Evolutionary conservation across 192 early-diverging fungal species (phyloP), one percentile per base, ranked within the genome.

Genomic region (Gryganskiella cystojenkinii): DNA sequence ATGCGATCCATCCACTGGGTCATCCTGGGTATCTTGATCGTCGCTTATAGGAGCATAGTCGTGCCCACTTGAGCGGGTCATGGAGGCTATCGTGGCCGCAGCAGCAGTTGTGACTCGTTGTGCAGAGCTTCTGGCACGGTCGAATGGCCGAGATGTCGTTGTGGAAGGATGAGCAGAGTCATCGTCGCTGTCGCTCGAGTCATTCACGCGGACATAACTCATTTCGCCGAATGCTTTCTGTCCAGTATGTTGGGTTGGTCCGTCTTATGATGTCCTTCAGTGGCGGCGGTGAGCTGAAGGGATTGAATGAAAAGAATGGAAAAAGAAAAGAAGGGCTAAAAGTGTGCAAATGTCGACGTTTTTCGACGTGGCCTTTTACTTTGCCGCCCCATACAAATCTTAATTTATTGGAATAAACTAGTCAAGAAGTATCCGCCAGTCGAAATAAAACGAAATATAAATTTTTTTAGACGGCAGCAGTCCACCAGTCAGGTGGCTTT

Each of bases 171-270:
- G 17, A 14, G 53, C 10, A 11, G 22, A 19, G 34, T 63, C 65
- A 33, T 76, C 73, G 24, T 73, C 71, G 40, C 63, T 66, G 65
- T 76, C 73, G 31, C 73, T 76, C n/a, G 60, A 49, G 24, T 67
- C 37, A 15, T 68, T 61, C 43, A 76, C 58, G 45, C 73, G 61
- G 30, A 31, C 64, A 68, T 76, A 76, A 54, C 73, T 76, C 73
- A 76, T 76, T 58, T 30, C 49, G 27, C 25, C 54, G 10, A 5
- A 33, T 34, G 25, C 30, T 27, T 46, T 10, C 51, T 35, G n/a
- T n/a, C n/a, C n/a, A n/a, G n/a, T n/a, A n/a, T n/a, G n/a, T n/a
- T n/a, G n/a, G n/a, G n/a, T n/a, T n/a, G n/a, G n/a, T n/a, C n/a
- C n/a, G n/a, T n/a, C n/a, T n/a, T n/a, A n/a, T n/a, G n/a, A n/a